A percentile compares a stretch with the other conserved stretches of the same genome.
Evolutionary conservation across 169 alveolate genomes (phyloP).

Genomic region (Perkinsus olseni): DNA sequence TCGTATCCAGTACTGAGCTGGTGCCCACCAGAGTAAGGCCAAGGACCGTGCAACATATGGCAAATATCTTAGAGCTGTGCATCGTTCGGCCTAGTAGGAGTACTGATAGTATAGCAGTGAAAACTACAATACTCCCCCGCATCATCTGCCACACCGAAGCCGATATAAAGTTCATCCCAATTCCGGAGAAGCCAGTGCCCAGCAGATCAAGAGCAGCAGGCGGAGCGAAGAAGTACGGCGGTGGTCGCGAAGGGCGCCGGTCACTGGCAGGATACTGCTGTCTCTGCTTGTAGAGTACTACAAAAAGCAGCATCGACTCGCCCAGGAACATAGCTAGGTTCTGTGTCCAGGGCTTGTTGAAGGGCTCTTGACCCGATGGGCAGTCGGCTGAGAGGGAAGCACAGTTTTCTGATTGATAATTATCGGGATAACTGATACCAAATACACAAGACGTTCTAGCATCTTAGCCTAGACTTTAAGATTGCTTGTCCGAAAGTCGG

Average conservation of each 20-base stretch:
- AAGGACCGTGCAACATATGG: not conserved
- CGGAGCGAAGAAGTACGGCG: not conserved
- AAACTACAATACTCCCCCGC: not conserved
- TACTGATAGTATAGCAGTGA: not conserved
- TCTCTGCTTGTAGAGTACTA: not conserved
- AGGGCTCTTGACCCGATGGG: not conserved
- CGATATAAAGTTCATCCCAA: not conserved
- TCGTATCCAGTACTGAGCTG: not conserved
- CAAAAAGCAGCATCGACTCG: not conserved
- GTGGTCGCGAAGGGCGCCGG: not conserved
- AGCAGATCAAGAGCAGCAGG: slow-evolving; percentile 3
- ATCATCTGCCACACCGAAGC: slow-evolving; percentile 13
- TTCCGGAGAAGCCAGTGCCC: not conserved
- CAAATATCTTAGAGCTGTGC: not conserved
- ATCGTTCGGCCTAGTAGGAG: not conserved
- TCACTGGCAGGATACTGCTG: not conserved
- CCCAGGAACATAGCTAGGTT: slow-evolving; percentile 10
- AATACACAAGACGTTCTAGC: too few species aligned
- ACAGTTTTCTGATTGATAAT: not conserved
- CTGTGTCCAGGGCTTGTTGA: not conserved
- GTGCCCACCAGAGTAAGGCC: slow-evolving; percentile 3
- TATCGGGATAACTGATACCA: too few species aligned
- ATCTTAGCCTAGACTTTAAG: too few species aligned
- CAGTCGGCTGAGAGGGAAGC: not conserved
- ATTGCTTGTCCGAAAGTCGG: too few species aligned